Base-by-base conservation (phyloP, 495 filamentous ascomycete species). In the Penicillium salamii region DNA sequence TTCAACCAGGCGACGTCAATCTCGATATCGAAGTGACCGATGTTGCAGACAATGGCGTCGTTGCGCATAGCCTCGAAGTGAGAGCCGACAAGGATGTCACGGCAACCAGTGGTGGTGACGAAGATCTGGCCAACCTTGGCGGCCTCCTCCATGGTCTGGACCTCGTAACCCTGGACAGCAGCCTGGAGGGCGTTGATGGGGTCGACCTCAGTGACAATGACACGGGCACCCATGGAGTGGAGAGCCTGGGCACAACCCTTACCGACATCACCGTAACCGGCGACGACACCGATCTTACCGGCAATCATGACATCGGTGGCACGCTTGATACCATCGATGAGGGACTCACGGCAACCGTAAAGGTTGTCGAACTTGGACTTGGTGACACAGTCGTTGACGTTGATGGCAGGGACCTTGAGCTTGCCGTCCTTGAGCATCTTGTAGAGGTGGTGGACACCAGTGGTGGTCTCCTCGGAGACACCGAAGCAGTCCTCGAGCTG, bases 331-430 rank as follows among this genome's bases (percentile, higher is more conserved):
- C 93, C 93, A 72, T 98, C 93, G 55, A 98, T 86, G 65, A 98
- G 85, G 50, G 93, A 97, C 80, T 98, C 93, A 68, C 90, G 86
- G 89, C 93, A 98, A 58, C 95, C 95, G 82, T 97, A 98, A 49
- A 97, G 80, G 82, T 98, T 98, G 83, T 98, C 93, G 72, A 98
- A 98, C 81, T 98, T 98, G 76, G 90, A 96, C 86, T 97, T 97
- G 70, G 93, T 96, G 66, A 97, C 91, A 52, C 88, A 89, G 82
- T 97, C 91, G 79, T 98, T 98, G 79, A 98, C 93, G 75, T 98
- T 98, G 85, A 98, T 91, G 69, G 95, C 83, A 50, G 93, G 93
- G 54, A 95, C 88, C 42, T 95, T 86, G 55, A 98, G 90, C 70
- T 84, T 84, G 69, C 84, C 81, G 45, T 86, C 82, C 85, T 97